phyloP scores from a whole-genome alignment of 805 yeast species.

The Saturnispora hagleri region DNA sequence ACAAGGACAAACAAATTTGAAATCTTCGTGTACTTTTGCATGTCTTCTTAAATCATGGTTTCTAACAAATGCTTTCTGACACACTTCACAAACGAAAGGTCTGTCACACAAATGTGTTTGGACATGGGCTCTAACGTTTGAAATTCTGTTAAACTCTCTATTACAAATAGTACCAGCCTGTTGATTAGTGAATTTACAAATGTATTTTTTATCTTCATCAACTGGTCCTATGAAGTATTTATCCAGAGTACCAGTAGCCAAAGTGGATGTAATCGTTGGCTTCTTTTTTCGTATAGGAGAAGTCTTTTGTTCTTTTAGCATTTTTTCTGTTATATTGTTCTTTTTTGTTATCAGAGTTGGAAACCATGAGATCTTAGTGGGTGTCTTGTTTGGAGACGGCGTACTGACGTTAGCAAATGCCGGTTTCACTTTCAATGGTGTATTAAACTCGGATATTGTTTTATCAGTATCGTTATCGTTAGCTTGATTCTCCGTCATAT shows the following conservation, averaged over 20 bases:
- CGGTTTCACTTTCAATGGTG: constrained; percentile 24
- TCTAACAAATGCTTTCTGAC: constrained; percentile 83
- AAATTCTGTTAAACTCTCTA: constrained; percentile 76
- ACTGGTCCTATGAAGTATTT: constrained; percentile 76
- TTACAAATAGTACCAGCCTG: constrained; percentile 51
- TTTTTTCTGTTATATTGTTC: constrained; percentile 22
- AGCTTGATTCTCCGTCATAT: constrained; percentile 1
- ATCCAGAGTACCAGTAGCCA: constrained; percentile 88
- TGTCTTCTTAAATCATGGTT: constrained; percentile 93
- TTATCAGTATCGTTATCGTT: constrained; percentile 9
- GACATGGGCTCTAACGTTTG: constrained; percentile 89
- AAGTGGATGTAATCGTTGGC: constrained; percentile 49
- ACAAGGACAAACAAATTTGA: constrained; percentile 71
- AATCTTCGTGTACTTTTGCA: constrained; percentile 73
- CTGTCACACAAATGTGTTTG: constrained; percentile 94
- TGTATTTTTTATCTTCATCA: constrained; percentile 53
- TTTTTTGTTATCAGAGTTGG: constrained; percentile 28
- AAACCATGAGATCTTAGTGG: constrained; percentile 27
- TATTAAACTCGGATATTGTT: constrained; percentile 13
- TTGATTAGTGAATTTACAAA: constrained; percentile 46
- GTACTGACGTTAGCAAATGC: constrained; percentile 19
- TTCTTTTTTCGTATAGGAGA: constrained; percentile 39
- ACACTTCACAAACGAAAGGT: constrained; percentile 74
- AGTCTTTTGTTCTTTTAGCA: constrained; percentile 31
- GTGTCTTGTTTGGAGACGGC: constrained; percentile 23